Conservation (phyloP, 2,329 filamentous ascomycete species). For the Meredithiella fracta region DNA sequence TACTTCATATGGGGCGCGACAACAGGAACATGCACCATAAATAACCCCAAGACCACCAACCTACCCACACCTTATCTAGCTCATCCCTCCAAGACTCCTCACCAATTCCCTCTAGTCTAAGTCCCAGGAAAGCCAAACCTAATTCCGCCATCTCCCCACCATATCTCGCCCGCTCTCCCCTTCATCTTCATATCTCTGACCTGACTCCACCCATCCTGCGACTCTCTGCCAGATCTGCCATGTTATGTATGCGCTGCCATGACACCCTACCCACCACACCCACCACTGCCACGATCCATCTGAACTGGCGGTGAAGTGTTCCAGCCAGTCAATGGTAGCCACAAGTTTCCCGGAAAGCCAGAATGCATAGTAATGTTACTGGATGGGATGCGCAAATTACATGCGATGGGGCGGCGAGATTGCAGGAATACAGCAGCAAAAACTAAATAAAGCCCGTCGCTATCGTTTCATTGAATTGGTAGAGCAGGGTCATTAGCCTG, state of each 20-base stretch:
- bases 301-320: slow-evolving; percentile 8
- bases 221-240: not conserved
- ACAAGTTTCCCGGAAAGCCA: not conserved
- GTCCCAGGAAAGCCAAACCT: not conserved
- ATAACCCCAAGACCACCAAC: not conserved
- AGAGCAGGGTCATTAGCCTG: too few species aligned
- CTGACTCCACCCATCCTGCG: not conserved
- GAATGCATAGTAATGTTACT: not conserved
- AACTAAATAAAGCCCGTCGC: slow-evolving; percentile 2
- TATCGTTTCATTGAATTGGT: not conserved
- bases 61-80: not conserved
- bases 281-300: slow-evolving; percentile 6
- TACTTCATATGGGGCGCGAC: not conserved
- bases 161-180: too few species aligned
- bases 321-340: not conserved
- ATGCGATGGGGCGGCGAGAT: not conserved
- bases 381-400: not conserved
- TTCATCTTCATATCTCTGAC: too few species aligned
- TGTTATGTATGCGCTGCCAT: not conserved
- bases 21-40: slow-evolving; percentile 1
- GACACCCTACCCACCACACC: not conserved
- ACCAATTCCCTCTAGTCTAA: too few species aligned
- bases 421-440: not conserved
- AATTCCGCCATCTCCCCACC: not conserved
- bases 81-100: not conserved